Evolutionary conservation across 192 early-diverging fungal species (phyloP).

Genomic region (Mortierella claussenii): DNA sequence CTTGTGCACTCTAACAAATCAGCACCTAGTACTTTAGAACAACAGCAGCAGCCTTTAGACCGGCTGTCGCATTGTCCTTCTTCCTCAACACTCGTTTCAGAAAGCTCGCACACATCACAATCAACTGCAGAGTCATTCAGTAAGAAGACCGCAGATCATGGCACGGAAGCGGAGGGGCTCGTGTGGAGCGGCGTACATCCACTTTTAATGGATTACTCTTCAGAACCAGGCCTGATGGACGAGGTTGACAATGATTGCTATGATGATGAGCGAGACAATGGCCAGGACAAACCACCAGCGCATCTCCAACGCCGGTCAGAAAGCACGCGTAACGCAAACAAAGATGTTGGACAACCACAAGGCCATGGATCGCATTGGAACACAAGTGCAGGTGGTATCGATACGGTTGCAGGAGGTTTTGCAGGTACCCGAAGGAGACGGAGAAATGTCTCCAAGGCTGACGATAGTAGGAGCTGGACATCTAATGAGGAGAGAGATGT

Average conservation of each 20-base stretch:
- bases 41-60: not conserved
- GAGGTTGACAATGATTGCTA: not conserved
- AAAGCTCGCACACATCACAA: slow-evolving; percentile 13
- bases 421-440: slow-evolving; percentile 1
- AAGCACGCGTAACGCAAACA: no score
- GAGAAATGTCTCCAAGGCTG: slow-evolving; percentile 12
- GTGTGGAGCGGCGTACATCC: slow-evolving; percentile 40
- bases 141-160: slow-evolving; percentile 6
- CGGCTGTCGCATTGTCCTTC: slow-evolving; percentile 8
- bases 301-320: no score
- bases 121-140: not conserved
- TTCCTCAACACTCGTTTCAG: slow-evolving; percentile 22
- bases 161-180: not conserved
- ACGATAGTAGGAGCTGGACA: slow-evolving; percentile 4
- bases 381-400: no score
- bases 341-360: no score
- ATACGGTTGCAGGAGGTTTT: no score
- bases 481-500: not conserved
- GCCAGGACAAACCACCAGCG: not conserved
- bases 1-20: not conserved
- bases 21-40: no score
- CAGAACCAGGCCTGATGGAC: slow-evolving; percentile 16
- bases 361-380: no score
- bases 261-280: not conserved
- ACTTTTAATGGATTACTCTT: slow-evolving; percentile 24